Evolutionary conservation across 2,329 filamentous ascomycete genomes (phyloP).

Genomic region (Diatrype stigma): DNA sequence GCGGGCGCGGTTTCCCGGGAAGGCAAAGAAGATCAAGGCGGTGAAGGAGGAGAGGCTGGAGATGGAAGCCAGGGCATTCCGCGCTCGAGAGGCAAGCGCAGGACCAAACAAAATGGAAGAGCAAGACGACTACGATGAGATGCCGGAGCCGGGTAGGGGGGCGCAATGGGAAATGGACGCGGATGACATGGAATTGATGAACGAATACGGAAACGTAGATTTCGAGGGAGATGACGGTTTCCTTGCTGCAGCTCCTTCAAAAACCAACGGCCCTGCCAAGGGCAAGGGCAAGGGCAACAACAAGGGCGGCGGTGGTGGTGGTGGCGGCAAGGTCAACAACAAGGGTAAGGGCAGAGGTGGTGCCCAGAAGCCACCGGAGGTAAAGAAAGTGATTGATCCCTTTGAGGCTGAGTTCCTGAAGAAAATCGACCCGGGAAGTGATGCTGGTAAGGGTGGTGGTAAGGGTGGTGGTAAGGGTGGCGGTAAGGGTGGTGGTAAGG

Average conservation of each 20-base stretch:
- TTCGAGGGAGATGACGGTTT: background rate
- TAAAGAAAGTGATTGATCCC: slow-evolving; percentile 4
- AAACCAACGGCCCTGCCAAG: background rate
- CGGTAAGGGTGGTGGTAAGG: too few species aligned
- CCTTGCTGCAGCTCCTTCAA: background rate
- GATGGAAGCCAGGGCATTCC: slow-evolving; percentile 5
- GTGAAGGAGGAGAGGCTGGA: slow-evolving; percentile 8
- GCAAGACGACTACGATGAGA: background rate
- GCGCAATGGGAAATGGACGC: too few species aligned
- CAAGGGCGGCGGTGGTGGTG: background rate
- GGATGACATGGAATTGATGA: background rate
- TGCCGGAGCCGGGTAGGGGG: too few species aligned
- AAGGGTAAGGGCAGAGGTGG: background rate
- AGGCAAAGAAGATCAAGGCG: slow-evolving; percentile 1
- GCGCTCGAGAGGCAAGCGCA: too few species aligned
- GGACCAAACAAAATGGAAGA: background rate
- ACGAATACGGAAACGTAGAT: background rate
- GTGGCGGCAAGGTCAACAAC: background rate
- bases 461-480: too few species aligned
- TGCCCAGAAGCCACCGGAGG: background rate
- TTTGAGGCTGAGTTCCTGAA: slow-evolving; percentile 14
- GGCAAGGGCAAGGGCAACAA: background rate
- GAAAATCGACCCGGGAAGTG: background rate
- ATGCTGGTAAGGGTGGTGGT: background rate
- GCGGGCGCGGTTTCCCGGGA: slow-evolving; percentile 7